These are phyloP conservation scores for Penicillium capsulatum DNA, from an alignment of 2,329 filamentous ascomycete genomes.

Conservation along the genomic window DNA sequence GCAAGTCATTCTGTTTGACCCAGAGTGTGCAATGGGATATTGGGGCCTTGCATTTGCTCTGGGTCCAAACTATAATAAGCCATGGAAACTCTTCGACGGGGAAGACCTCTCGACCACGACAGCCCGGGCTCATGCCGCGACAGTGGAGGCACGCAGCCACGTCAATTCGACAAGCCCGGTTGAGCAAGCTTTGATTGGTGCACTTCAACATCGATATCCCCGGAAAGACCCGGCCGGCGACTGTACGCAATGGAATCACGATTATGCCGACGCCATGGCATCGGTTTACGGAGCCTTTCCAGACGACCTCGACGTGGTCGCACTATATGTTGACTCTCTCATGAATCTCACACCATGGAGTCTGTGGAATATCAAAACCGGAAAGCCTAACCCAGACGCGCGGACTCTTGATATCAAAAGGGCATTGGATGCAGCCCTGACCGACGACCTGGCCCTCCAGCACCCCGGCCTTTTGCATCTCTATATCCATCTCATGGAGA, in stretches of 20 bases:
- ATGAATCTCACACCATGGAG: slow-evolving; percentile 65
- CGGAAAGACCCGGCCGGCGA: slow-evolving; percentile 47
- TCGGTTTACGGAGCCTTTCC: slow-evolving; percentile 51
- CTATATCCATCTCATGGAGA: slow-evolving; percentile 76
- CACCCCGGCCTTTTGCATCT: slow-evolving; percentile 71
- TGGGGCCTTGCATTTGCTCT: slow-evolving; percentile 56
- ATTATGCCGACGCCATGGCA: slow-evolving; percentile 60
- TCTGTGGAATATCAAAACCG: slow-evolving; percentile 59
- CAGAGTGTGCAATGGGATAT: slow-evolving; percentile 35
- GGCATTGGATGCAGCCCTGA: slow-evolving; percentile 57
- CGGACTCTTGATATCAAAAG: slow-evolving; percentile 56
- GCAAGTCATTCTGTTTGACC: slow-evolving; percentile 29
- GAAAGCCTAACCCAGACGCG: slow-evolving; percentile 52
- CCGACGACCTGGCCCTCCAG: slow-evolving; percentile 43
- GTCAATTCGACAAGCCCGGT: slow-evolving; percentile 42
- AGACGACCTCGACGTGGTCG: slow-evolving; percentile 58
- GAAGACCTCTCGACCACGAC: slow-evolving; percentile 48
- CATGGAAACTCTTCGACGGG: slow-evolving; percentile 66
- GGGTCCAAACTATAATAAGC: slow-evolving; percentile 74
- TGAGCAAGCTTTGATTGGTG: slow-evolving; percentile 61
- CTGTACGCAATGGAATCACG: slow-evolving; percentile 53
- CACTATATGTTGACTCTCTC: slow-evolving; percentile 60
- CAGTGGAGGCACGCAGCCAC: slow-evolving; percentile 41
- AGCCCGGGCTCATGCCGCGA: slow-evolving; percentile 45
- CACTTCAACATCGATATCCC: slow-evolving; percentile 61